Base-by-base conservation (phyloP, 2,329 filamentous ascomycete species). In the Sclerotinia spermophila region DNA sequence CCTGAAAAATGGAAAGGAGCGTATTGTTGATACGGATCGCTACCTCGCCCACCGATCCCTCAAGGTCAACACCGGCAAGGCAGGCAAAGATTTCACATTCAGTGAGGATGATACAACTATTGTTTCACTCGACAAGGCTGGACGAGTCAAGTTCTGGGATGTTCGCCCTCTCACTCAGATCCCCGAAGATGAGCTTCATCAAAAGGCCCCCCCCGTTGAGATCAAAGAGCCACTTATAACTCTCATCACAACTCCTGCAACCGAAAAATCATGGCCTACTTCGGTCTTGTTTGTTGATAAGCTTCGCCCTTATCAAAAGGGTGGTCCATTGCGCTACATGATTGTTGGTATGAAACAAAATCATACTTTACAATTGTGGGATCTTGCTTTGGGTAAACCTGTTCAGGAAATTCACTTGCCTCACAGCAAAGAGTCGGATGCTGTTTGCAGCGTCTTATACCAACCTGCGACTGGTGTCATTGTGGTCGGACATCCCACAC, bases 261-360 rank as follows among this genome's bases (percentile, higher is more conserved):
- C 89, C 40, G 96, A 97, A 80, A 97, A 98, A 84, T 94, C 94
- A 6, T 97, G 94, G 90, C 95, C 96, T 10, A 98, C 95, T 3
- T 98, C 96, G 35, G 93, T 99, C 71, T 87, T 97, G 80, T 91
- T 99, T 81, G 89, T 99, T 76, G 96, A 99, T 83, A 99, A 98
- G 85, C 89, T 94, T 81, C 92, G 94, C 73, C 94, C 96, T 60
- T 97, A 96, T 82, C 88, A 90, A 82, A 97, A 96, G 83, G 91
- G 92, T 72, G 91, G 92, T 78, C 94, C 96, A 62, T 86, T 97
- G 73, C 90, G 96, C 73, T 99, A 99, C 83, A 91, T 99, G 84
- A 90, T 99, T 79, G 93, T 99, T 73, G 96, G 96, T 77, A 93
- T 98, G 88, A 97, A 98, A 84, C 96, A 99, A 81, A 99, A 99